Evolutionary conservation across 2,329 filamentous ascomycete genomes (phyloP).

Genomic region (Aspergillus puulaauensis): DNA sequence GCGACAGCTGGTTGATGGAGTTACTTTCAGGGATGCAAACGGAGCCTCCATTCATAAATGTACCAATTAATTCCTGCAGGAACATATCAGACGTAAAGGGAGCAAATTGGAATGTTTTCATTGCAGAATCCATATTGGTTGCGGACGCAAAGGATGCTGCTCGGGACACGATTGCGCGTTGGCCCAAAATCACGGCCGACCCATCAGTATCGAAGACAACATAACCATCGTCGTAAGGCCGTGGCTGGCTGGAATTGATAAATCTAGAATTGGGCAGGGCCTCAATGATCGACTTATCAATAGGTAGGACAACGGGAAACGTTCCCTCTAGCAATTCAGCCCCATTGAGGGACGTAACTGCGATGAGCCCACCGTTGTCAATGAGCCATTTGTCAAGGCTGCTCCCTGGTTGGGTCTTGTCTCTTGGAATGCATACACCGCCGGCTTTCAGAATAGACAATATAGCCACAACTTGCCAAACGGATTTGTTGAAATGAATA

Average conservation of each 20-base stretch:
- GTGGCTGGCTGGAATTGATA: neutral
- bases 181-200: constrained; percentile 37
- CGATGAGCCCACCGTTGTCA: constrained; percentile 41
- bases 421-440: constrained; percentile 36
- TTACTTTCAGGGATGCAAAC: constrained; percentile 48
- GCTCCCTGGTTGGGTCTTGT: constrained; percentile 29
- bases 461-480: constrained; percentile 30
- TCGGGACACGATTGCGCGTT: constrained; percentile 31
- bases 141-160: constrained; percentile 28
- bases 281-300: constrained; percentile 36
- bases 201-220: constrained; percentile 35
- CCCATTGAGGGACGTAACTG: constrained; percentile 38
- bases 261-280: constrained; percentile 24
- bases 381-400: constrained; percentile 39
- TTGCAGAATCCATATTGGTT: constrained; percentile 20
- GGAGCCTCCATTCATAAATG: constrained; percentile 43
- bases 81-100: constrained; percentile 49
- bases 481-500: constrained; percentile 28
- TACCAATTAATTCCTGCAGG: constrained; percentile 41
- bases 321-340: constrained; percentile 42
- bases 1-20: constrained; percentile 55
- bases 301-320: constrained; percentile 40
- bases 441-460: constrained; percentile 32
- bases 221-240: constrained; percentile 27
- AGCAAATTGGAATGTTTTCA: constrained; percentile 42